These are phyloP conservation scores for Phytophthora sp. DNA, from an alignment of 352 stramenopile genomes.

Conservation along the genomic window DNA sequence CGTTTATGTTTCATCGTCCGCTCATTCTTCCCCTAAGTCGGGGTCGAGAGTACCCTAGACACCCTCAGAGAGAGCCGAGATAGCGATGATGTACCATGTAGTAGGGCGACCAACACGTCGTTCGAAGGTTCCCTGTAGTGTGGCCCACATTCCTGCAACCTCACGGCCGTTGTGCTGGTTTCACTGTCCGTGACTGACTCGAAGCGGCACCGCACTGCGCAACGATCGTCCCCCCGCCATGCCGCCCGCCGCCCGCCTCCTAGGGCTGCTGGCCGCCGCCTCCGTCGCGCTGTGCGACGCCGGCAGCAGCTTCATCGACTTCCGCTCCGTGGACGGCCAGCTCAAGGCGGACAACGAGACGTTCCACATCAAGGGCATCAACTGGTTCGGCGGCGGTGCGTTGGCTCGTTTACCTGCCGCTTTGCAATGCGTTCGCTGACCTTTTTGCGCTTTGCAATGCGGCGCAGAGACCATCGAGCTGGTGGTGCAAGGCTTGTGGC, in stretches of 20 bases:
- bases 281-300: constrained; percentile 5
- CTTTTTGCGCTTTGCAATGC: background rate
- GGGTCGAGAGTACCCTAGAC: no score
- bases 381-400: constrained; percentile 73
- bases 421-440: background rate
- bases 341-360: constrained; percentile 58
- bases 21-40: no score
- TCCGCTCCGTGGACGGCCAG: constrained; percentile 62
- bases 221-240: constrained; percentile 14
- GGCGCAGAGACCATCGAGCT: constrained; percentile 59
- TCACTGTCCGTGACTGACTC: no score
- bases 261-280: background rate
- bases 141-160: no score
- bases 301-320: constrained; percentile 59
- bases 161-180: no score
- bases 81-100: no score
- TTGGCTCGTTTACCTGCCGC: background rate
- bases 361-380: constrained; percentile 75
- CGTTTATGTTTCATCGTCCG: no score
- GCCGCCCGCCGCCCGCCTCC: constrained; percentile 1
- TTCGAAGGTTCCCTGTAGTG: no score
- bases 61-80: no score
- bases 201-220: no score
- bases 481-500: constrained; percentile 70
- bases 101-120: no score